A percentile compares a stretch with the other conserved stretches of the same genome.
Conservation (phyloP, 768 basidiomycete species). For the Crucibulum laeve region DNA sequence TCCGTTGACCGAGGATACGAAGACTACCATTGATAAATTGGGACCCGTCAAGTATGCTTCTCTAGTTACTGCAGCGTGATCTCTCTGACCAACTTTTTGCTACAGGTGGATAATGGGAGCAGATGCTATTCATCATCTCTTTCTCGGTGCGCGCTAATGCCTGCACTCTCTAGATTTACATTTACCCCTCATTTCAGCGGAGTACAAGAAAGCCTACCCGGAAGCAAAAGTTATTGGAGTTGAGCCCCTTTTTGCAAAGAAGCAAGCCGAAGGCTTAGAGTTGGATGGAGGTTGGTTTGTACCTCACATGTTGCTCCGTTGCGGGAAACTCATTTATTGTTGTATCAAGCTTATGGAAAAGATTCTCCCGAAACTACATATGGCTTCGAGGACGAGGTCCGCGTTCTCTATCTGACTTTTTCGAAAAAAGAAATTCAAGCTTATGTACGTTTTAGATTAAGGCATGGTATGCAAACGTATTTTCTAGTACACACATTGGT, state of each 20-base stretch:
- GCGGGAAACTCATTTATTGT: no score
- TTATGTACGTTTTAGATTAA: neutral
- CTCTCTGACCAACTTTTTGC: neutral
- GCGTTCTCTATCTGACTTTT: neutral
- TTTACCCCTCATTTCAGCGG: slow-evolving; percentile 23
- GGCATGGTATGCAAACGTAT: neutral
- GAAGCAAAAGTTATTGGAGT: slow-evolving; percentile 65
- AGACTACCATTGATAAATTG: slow-evolving; percentile 51
- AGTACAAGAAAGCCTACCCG: slow-evolving; percentile 61
- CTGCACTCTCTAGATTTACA: slow-evolving; percentile 5
- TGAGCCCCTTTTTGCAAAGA: slow-evolving; percentile 41
- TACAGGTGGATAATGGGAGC: slow-evolving; percentile 51
- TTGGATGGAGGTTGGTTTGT: slow-evolving; percentile 52
- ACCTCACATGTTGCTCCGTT: no score
- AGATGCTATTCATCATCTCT: slow-evolving; percentile 54
- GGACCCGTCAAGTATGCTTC: slow-evolving; percentile 59
- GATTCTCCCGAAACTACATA: neutral
- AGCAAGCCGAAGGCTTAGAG: slow-evolving; percentile 40
- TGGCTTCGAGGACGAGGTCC: neutral
- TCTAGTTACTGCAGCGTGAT: slow-evolving; percentile 1
- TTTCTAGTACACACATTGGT: neutral
- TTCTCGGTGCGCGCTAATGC: slow-evolving; percentile 35
- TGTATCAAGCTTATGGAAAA: neutral
- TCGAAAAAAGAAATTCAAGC: neutral
- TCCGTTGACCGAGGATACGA: slow-evolving; percentile 59